A percentile compares a stretch with the other conserved stretches of the same genome.
Conservation (phyloP, 441 rosid genomes). For the Jatropha podagrica region DNA sequence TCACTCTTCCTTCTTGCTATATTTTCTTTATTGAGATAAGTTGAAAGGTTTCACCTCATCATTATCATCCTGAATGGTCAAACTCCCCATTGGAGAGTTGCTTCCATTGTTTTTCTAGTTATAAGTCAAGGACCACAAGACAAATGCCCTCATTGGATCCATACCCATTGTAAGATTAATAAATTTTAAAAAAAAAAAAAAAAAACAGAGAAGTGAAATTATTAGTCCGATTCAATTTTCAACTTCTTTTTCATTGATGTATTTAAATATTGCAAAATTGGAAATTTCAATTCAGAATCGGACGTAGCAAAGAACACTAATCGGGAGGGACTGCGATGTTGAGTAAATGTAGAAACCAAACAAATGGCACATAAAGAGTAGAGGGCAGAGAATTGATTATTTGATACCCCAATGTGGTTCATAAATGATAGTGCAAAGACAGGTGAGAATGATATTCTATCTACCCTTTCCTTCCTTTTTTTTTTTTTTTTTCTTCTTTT, state of each 20-base stretch:
- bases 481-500: background rate
- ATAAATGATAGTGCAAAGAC: background rate
- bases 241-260: too few species aligned
- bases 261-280: too few species aligned
- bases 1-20: background rate
- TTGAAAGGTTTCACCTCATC: slow-evolving; percentile 27
- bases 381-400: background rate
- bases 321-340: background rate
- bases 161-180: background rate
- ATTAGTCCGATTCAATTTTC: too few species aligned
- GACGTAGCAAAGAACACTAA: too few species aligned
- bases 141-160: too few species aligned
- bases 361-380: background rate
- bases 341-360: slow-evolving; percentile 11
- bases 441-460: background rate
- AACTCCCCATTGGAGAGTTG: slow-evolving; percentile 13
- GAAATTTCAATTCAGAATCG: too few species aligned
- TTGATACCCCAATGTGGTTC: background rate
- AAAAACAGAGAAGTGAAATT: too few species aligned
- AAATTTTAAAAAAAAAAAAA: too few species aligned
- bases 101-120: background rate
- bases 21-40: slow-evolving; percentile 11
- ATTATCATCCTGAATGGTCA: slow-evolving; percentile 23
- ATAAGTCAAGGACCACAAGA: background rate
- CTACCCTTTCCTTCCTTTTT: background rate